Evolutionary conservation across 208 protist genomes (phyloP), one percentile per base, ranked within the genome.

Genomic region (Trypanosoma conorhini): DNA sequence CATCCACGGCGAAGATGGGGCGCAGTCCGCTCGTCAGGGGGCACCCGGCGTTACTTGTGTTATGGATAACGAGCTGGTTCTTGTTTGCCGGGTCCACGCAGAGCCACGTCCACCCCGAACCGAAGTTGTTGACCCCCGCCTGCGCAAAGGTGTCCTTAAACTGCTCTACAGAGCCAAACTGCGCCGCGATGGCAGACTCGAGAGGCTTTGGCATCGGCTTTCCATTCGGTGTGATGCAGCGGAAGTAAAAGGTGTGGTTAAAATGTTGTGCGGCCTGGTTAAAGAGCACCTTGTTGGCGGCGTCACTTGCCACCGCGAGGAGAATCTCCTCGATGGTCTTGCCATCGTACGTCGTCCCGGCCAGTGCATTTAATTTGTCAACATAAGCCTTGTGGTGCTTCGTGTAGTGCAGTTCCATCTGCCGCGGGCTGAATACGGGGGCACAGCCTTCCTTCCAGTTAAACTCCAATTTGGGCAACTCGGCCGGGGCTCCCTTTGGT

Each of bases 41-140:
- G 62, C 85, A 96, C 62, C 80, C 89, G 5, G 95, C 95, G 74
- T 98, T 97, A 79, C 85, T 91, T 26, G 90, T 96, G 74, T 93
- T 95, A 51, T 92, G 79, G 52, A 98, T 97, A 56, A 82, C 80
- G 17, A 98, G 86, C 55, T 78, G 70, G 26, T 79, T 86, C 24
- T 76, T 86, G 55, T 81, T 92, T 30, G 72, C 48, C 54, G 81
- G 84, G 70, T 98, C 79, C 52, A 94, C 74, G 62, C 95, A 96
- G 7, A 98, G 86, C 95, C 95, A 98, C 40, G 88, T 96, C 96
- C 96, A 98, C 44, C 96, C 96, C 33, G 85, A 94, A 64, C 96
- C 96, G 59, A 98, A 98, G 83, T 98, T 97, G 76, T 89, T 88
- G 24, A 64, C 72, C 22, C 80, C 93, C n/a, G 82, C 77, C 56